A percentile compares a stretch with the other conserved stretches of the same genome.
phyloP scores from a whole-genome alignment of 225 moss, liverwort and hornwort genomes.

The Pseudisothecium myosuroides region DNA sequence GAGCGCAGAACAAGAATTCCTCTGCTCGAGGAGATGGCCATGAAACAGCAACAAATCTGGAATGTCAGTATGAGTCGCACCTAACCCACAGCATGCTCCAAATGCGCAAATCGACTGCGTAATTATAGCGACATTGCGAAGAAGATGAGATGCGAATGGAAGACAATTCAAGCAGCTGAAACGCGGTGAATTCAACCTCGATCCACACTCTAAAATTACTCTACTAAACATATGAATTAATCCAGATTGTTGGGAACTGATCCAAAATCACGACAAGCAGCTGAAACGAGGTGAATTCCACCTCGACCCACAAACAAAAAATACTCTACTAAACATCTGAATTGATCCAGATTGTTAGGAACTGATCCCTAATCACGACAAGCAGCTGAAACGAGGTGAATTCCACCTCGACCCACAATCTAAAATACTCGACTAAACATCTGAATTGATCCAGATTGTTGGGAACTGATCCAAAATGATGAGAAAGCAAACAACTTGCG shows the following conservation, averaged over 20 bases:
- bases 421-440: background rate
- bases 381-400: background rate
- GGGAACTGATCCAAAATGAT: background rate
- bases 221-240: too few species aligned
- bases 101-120: background rate
- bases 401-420: background rate
- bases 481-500: background rate
- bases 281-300: too few species aligned
- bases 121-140: background rate
- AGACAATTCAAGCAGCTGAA: background rate
- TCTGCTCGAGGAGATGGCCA: background rate
- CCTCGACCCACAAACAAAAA: too few species aligned
- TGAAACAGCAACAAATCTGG: background rate
- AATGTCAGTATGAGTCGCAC: background rate
- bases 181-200: background rate
- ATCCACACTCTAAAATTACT: background rate
- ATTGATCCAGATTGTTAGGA: background rate
- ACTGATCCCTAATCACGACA: background rate
- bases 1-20: background rate
- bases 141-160: background rate
- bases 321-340: background rate
- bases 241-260: too few species aligned
- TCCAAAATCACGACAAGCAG: too few species aligned
- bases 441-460: background rate
- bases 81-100: background rate